Base-by-base conservation (phyloP, 192 early-diverging fungal species). In the Umbelopsis sp. region DNA sequence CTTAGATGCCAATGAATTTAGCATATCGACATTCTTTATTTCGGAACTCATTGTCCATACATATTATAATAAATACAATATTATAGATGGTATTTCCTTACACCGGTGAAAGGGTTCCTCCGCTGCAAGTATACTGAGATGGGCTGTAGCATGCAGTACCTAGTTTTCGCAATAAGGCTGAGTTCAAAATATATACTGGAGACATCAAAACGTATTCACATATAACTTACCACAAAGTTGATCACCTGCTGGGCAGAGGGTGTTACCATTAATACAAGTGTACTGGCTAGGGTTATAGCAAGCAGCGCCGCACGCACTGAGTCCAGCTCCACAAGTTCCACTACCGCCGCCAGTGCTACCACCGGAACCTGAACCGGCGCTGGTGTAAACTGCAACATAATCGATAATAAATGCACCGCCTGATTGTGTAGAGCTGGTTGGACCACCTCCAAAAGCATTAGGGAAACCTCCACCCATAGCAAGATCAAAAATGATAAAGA, bases 401-500 rank as follows among this genome's bases (percentile, higher is more conserved):
- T 62, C 56, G n/a, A 62, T 62, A 17, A 62, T 62, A 31, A 62
- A 62, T 0, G 25, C 4, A 34, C 16, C 11, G 31, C 56, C 56
- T 20, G 56, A 62, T 34, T 17, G 25, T 4, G 56, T 62, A 34
- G 56, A 29, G 26, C 29, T 34, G 26, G 56, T 62, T 34, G 56
- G 56, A 6, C 56, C 56, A 62, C 56, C 56, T 20, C 56, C 56
- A 20, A 62, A 62, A 6, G 56, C 56, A n/a, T 8, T 31, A 34
- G 56, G 56, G 56, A 62, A 62, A 16, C 56, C 56, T 29, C 56
- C 56, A n/a, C 56, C 56, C 56, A 62, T 62, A 34, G 56, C 56
- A 10, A 62, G 14, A 34, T 62, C 56, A 36, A 62, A 31, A 31
- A 62, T 62, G 20, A 62, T 62, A 20, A 62, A 62, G 31, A 62